These are phyloP conservation scores for Sclerotiophoma versabilis DNA, from an alignment of 2,329 filamentous ascomycete species.

Conservation along the genomic window DNA sequence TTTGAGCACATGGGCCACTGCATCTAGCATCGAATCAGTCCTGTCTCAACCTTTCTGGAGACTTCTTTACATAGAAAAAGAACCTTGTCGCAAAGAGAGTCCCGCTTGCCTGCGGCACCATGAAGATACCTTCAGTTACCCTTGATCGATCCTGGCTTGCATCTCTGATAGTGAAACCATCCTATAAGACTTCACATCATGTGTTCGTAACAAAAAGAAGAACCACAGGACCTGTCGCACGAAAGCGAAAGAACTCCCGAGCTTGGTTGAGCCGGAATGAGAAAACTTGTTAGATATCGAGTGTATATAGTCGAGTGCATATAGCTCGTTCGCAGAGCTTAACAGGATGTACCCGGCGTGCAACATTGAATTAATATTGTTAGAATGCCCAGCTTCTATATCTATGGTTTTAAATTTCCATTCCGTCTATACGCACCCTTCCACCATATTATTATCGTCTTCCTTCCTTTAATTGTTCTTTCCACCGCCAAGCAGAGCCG, in stretches of 20 bases:
- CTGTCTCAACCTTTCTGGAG: no score
- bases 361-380: constrained; percentile 6
- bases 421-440: background rate
- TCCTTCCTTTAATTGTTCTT: constrained; percentile 16
- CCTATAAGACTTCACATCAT: no score
- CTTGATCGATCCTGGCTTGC: no score
- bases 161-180: no score
- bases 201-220: background rate
- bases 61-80: no score
- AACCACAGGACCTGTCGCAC: background rate
- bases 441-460: background rate
- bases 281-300: background rate
- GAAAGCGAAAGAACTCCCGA: background rate
- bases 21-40: no score
- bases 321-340: background rate
- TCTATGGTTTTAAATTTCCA: background rate
- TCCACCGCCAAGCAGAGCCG: constrained; percentile 16
- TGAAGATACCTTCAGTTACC: no score
- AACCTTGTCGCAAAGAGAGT: no score
- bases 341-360: background rate
- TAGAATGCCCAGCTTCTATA: constrained; percentile 20
- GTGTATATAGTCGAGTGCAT: background rate
- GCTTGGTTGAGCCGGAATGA: background rate
- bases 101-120: no score
- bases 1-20: no score